phyloP scores from a whole-genome alignment of 2,329 filamentous ascomycete species.

The Cladosporium sp. region DNA sequence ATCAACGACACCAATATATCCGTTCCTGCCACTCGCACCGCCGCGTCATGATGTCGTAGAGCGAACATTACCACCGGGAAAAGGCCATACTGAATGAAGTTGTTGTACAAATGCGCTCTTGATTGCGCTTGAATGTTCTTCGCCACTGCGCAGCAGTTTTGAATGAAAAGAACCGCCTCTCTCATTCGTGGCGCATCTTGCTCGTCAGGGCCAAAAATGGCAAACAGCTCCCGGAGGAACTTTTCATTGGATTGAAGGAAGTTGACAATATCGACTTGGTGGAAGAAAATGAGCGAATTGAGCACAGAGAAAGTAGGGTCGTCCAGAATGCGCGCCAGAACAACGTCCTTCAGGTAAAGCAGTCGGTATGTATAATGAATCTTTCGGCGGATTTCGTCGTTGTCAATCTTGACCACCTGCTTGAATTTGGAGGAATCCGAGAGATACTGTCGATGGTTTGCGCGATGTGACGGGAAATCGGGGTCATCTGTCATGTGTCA shows the following conservation, averaged over 20 bases:
- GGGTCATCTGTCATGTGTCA: slow-evolving; percentile 63
- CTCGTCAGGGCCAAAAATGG: slow-evolving; percentile 67
- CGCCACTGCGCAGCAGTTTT: slow-evolving; percentile 89
- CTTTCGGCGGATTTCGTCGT: slow-evolving; percentile 75
- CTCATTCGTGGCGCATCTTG: slow-evolving; percentile 70
- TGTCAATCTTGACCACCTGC: slow-evolving; percentile 90
- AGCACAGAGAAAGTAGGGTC: slow-evolving; percentile 97
- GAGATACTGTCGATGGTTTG: slow-evolving; percentile 92
- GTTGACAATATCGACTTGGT: slow-evolving; percentile 96
- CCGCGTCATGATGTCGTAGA: slow-evolving; percentile 75
- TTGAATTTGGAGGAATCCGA: slow-evolving; percentile 86
- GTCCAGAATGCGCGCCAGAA: slow-evolving; percentile 90
- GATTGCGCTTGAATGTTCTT: slow-evolving; percentile 87
- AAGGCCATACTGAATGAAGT: slow-evolving; percentile 83
- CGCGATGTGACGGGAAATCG: slow-evolving; percentile 95
- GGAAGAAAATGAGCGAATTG: slow-evolving; percentile 97
- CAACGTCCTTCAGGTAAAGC: slow-evolving; percentile 97
- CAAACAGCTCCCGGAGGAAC: slow-evolving; percentile 82
- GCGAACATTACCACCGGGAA: slow-evolving; percentile 89
- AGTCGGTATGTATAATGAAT: slow-evolving; percentile 95
- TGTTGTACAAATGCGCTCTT: slow-evolving; percentile 77
- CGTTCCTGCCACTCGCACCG: slow-evolving; percentile 84
- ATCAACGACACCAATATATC: slow-evolving; percentile 92
- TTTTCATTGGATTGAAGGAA: slow-evolving; percentile 77
- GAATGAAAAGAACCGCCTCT: slow-evolving; percentile 91